phyloP scores from a whole-genome alignment of 2,329 filamentous ascomycete genomes.

The Thelonectria olida region DNA sequence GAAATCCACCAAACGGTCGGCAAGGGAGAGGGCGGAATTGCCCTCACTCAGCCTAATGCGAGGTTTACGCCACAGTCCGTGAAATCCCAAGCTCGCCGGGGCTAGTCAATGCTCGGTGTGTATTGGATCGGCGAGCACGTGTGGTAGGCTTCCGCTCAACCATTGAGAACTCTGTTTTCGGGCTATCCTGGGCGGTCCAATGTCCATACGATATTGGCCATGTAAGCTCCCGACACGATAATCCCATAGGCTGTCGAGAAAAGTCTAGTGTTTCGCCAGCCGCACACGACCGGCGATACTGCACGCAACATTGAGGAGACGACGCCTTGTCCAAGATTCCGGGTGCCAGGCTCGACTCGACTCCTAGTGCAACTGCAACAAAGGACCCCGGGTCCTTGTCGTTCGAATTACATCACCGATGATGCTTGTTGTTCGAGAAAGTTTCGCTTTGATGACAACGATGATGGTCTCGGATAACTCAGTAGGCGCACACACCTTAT shows the following conservation, averaged over 20 bases:
- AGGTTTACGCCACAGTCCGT: conserved; percentile 21
- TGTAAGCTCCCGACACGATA: not conserved
- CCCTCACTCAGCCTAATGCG: conserved; percentile 11
- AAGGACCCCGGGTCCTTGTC: not conserved
- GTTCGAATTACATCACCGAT: not conserved
- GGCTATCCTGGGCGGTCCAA: not conserved
- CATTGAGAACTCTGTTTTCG: not conserved
- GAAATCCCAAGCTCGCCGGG: conserved; percentile 1
- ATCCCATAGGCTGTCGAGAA: not conserved
- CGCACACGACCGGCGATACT: not conserved
- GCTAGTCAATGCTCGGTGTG: conserved; percentile 7
- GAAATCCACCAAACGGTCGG: conserved; percentile 9
- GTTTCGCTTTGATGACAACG: not conserved
- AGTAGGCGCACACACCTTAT: not conserved
- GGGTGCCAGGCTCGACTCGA: not conserved
- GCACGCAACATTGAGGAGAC: not conserved
- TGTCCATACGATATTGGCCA: not conserved
- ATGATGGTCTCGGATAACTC: not conserved
- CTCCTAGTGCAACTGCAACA: not conserved
- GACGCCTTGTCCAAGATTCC: not conserved
- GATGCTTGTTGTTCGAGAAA: not conserved
- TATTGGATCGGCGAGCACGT: not conserved
- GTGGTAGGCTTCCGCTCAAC: not conserved
- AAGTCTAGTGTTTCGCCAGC: not conserved
- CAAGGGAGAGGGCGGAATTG: conserved; percentile 20